These are phyloP conservation scores for Polyporus tsugae DNA, from an alignment of 1,284 basidiomycete genomes.

Conservation along the genomic window DNA sequence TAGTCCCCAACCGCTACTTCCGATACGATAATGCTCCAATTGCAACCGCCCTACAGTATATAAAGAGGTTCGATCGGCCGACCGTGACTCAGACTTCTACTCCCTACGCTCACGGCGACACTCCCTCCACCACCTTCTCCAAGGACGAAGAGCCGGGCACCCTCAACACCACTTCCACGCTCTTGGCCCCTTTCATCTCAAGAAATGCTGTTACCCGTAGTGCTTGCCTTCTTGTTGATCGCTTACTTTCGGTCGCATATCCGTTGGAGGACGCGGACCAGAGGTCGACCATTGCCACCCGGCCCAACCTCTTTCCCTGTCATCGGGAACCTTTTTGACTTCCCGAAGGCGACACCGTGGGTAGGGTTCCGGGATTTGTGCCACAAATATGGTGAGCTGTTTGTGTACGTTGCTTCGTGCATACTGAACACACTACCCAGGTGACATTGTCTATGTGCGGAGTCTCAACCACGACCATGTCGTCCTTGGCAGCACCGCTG, in stretches of 20 bases:
- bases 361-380: background rate
- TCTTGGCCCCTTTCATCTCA: background rate
- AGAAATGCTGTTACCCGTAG: background rate
- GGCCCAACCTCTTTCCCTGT: constrained; percentile 5
- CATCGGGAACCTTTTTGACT: constrained; percentile 7
- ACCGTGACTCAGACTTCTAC: no score
- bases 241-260: background rate
- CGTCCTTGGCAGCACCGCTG: constrained; percentile 1
- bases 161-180: background rate
- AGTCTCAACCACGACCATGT: background rate
- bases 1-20: background rate
- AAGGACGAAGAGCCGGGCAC: no score
- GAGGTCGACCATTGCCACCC: constrained; percentile 3
- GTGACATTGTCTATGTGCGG: background rate
- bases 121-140: no score
- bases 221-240: background rate
- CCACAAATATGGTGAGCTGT: constrained; percentile 6
- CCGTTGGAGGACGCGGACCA: background rate
- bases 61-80: background rate
- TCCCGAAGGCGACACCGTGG: background rate
- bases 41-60: background rate
- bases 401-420: background rate
- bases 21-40: background rate
- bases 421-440: background rate
- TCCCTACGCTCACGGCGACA: no score